Conservation (phyloP, 2,329 filamentous ascomycete species). For the Bipolaris bicolor region DNA sequence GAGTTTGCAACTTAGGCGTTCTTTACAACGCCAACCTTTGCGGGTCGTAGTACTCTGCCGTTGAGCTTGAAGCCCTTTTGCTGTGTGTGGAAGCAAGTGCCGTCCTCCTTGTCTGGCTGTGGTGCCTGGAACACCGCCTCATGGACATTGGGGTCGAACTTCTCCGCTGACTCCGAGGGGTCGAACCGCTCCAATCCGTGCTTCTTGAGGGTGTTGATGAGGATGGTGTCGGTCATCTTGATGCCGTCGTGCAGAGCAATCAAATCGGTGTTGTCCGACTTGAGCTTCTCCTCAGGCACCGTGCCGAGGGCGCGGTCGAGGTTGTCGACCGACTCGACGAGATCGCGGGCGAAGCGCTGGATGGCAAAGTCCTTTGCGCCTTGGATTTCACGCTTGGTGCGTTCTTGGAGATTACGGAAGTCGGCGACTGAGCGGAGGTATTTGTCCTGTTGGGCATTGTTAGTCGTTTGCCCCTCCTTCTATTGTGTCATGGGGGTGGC, state of each 20-base stretch:
- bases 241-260: slow-evolving; percentile 83
- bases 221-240: slow-evolving; percentile 91
- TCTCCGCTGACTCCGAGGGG: slow-evolving; percentile 72
- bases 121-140: slow-evolving; percentile 96
- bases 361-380: slow-evolving; percentile 90
- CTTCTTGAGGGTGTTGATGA: slow-evolving; percentile 88
- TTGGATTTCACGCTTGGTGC: slow-evolving; percentile 88
- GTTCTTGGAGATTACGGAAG: slow-evolving; percentile 96
- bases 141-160: slow-evolving; percentile 95
- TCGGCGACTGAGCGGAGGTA: slow-evolving; percentile 93
- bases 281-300: slow-evolving; percentile 77
- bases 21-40: slow-evolving; percentile 96
- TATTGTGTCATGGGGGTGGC: slow-evolving; percentile 7
- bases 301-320: slow-evolving; percentile 87
- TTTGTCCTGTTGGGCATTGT: slow-evolving; percentile 71
- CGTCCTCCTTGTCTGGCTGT: slow-evolving; percentile 85
- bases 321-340: slow-evolving; percentile 95
- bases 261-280: slow-evolving; percentile 72
- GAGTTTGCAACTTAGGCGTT: slow-evolving; percentile 59
- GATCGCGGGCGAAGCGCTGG: slow-evolving; percentile 90
- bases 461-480: background rate
- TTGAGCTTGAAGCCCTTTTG: slow-evolving; percentile 96
- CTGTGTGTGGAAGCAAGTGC: slow-evolving; percentile 88
- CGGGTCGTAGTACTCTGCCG: slow-evolving; percentile 83
- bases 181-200: slow-evolving; percentile 92